These are phyloP conservation scores for Pichia kluyveri DNA, from an alignment of 805 yeast genomes.

Conservation along the genomic window DNA sequence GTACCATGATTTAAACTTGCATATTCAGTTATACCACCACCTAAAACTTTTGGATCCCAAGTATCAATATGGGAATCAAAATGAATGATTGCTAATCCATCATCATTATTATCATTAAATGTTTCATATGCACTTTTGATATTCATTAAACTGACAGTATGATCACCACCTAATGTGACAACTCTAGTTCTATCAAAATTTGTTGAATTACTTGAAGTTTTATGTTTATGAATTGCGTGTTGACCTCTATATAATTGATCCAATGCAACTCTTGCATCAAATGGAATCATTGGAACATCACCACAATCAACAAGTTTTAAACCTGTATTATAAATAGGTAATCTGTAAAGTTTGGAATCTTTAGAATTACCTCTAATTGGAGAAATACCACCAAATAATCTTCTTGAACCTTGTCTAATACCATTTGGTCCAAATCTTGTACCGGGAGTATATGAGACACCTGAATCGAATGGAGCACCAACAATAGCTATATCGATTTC, in stretches of 20 bases:
- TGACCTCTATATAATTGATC: conserved; percentile 48
- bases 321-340: conserved; percentile 36
- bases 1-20: conserved; percentile 57
- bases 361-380: conserved; percentile 30
- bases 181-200: conserved; percentile 25
- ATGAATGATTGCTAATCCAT: conserved; percentile 44
- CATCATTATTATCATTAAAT: conserved; percentile 34
- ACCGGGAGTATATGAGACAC: conserved; percentile 47
- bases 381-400: conserved; percentile 34
- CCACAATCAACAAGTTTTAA: conserved; percentile 46
- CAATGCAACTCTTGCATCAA: conserved; percentile 47
- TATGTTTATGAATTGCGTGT: conserved; percentile 36
- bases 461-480: conserved; percentile 54
- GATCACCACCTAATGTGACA: conserved; percentile 55
- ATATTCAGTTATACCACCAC: conserved; percentile 54
- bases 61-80: conserved; percentile 67
- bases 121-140: conserved; percentile 42
- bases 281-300: conserved; percentile 53
- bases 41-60: conserved; percentile 56
- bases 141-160: conserved; percentile 44
- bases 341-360: conserved; percentile 26
- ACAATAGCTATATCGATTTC: conserved; percentile 44
- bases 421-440: conserved; percentile 54
- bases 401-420: conserved; percentile 32
- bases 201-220: conserved; percentile 13